Evolutionary conservation across 129 eudicot species (phyloP).

Genomic region (Logfia minima): DNA sequence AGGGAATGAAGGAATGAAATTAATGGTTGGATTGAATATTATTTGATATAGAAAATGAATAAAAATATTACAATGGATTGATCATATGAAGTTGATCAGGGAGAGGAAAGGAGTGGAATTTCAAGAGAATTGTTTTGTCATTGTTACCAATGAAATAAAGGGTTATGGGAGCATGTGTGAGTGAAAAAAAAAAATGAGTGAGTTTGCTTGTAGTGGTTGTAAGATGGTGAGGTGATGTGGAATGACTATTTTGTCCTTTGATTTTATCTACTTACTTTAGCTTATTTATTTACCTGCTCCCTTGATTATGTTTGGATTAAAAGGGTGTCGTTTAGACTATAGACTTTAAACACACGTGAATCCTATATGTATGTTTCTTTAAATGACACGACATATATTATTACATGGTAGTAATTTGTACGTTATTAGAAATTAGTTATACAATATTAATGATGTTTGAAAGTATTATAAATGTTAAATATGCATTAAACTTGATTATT

Average conservation of each 20-base stretch:
- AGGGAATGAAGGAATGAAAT: constrained; percentile 9
- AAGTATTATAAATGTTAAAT: too few species aligned
- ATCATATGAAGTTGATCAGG: constrained; percentile 18
- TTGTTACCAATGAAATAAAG: constrained; percentile 33
- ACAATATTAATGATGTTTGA: too few species aligned
- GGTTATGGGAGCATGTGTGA: constrained; percentile 31
- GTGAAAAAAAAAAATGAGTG: constrained; percentile 8
- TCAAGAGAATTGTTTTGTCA: constrained; percentile 31
- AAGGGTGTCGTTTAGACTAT: too few species aligned
- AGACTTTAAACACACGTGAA: too few species aligned
- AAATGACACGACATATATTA: too few species aligned
- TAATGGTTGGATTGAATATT: constrained; percentile 29
- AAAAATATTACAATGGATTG: neutral
- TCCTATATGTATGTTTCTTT: too few species aligned
- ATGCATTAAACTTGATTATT: neutral
- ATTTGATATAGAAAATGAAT: constrained; percentile 20
- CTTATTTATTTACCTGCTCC: neutral
- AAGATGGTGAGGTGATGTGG: constrained; percentile 1
- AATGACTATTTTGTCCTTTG: constrained; percentile 34
- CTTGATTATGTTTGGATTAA: neutral
- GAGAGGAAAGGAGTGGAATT: constrained; percentile 17
- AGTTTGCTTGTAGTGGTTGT: constrained; percentile 13
- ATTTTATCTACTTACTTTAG: neutral
- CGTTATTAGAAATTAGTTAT: too few species aligned
- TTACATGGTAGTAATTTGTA: too few species aligned